phyloP scores from a whole-genome alignment of 148 eudicot genomes.

The Heliosperma pusillum region DNA sequence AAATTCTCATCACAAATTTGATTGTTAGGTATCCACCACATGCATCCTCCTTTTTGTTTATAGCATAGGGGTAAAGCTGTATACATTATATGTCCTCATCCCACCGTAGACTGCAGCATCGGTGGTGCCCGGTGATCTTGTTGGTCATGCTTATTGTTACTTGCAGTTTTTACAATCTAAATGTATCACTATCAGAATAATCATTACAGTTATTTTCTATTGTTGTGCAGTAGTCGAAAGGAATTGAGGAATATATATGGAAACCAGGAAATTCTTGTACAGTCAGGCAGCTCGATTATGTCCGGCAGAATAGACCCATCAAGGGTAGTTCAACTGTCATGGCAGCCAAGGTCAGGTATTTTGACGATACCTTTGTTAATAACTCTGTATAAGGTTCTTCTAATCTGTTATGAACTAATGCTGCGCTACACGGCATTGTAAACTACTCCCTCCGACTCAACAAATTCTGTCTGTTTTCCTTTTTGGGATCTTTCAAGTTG shows the following conservation, averaged over 20 bases:
- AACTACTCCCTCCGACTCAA: too few relatives aligned
- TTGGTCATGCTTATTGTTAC: background rate
- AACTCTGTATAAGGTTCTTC: background rate
- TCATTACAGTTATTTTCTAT: background rate
- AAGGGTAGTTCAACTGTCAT: constrained; percentile 61
- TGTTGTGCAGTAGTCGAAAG: constrained; percentile 46
- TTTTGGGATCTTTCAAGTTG: too few relatives aligned
- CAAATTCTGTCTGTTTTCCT: too few relatives aligned
- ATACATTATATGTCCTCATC: too few relatives aligned
- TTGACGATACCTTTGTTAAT: constrained; percentile 18
- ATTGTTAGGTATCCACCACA: background rate
- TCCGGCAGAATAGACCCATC: constrained; percentile 58
- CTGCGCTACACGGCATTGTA: background rate
- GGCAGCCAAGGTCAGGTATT: constrained; percentile 98
- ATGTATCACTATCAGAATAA: constrained; percentile 9
- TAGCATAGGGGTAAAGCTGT: too few relatives aligned
- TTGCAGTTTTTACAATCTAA: background rate
- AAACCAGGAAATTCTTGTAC: constrained; percentile 28
- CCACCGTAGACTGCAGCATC: too few relatives aligned
- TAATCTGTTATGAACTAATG: background rate
- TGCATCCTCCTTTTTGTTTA: too few relatives aligned
- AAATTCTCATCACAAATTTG: background rate
- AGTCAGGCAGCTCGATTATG: constrained; percentile 24
- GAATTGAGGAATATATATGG: constrained; percentile 49
- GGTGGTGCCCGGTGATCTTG: background rate